A percentile compares a stretch with the other conserved stretches of the same genome.
These are phyloP conservation scores for Naganishia sp. DNA, from an alignment of 1,284 basidiomycete genomes.

Conservation along the genomic window DNA sequence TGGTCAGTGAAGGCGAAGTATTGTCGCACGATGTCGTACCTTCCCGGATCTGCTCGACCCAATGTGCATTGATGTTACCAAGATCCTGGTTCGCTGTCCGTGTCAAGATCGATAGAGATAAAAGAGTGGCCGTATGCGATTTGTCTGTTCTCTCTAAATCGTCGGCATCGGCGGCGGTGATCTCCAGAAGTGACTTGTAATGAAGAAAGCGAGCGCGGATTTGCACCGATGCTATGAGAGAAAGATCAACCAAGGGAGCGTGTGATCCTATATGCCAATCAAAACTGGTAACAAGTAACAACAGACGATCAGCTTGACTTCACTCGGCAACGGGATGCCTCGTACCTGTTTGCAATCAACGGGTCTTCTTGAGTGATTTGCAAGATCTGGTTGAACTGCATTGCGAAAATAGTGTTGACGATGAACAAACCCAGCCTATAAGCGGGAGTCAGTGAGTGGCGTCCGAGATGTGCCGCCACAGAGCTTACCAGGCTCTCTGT, in stretches of 20 bases:
- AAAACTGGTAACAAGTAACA: conserved; percentile 26
- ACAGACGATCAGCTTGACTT: neutral
- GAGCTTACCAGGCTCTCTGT: conserved; percentile 42
- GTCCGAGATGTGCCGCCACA: neutral
- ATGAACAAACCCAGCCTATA: conserved; percentile 44
- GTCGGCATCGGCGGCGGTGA: conserved; percentile 25
- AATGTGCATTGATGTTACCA: conserved; percentile 40
- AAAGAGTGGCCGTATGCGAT: conserved; percentile 31
- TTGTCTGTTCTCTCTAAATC: conserved; percentile 17
- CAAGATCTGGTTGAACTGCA: conserved; percentile 48
- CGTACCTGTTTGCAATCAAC: conserved; percentile 40
- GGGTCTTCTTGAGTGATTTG: conserved; percentile 43
- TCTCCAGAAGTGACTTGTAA: conserved; percentile 41
- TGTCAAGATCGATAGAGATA: conserved; percentile 42
- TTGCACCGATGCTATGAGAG: conserved; percentile 42
- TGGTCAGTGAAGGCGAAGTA: no score
- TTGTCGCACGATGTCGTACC: conserved; percentile 25
- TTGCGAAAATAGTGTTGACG: conserved; percentile 46
- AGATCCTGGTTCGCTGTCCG: conserved; percentile 45
- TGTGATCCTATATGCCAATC: conserved; percentile 36
- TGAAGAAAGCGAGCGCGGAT: conserved; percentile 42
- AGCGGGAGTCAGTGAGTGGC: neutral
- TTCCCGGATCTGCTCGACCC: conserved; percentile 45
- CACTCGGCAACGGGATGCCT: neutral
- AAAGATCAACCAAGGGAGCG: conserved; percentile 39